A percentile compares a stretch with the other conserved stretches of the same genome.
phyloP scores from a whole-genome alignment of 2,329 filamentous ascomycete genomes.

The Macrophomina pseudophaseolina region DNA sequence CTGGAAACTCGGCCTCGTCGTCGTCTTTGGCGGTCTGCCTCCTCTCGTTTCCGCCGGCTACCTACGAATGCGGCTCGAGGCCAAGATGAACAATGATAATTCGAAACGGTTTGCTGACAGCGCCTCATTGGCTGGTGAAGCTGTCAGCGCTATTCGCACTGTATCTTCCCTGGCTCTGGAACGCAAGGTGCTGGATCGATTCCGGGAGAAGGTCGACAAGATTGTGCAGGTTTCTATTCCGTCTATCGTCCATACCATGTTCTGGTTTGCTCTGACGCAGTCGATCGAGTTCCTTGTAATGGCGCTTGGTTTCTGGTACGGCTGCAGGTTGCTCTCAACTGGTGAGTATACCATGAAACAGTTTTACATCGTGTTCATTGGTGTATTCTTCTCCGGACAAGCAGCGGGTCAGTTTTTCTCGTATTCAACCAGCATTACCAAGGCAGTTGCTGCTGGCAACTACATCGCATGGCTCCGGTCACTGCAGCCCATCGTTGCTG shows the following conservation, averaged over 20 bases:
- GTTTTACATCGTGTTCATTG: constrained; percentile 86
- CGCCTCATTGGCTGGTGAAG: constrained; percentile 85
- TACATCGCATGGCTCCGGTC: constrained; percentile 53
- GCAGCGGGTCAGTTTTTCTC: constrained; percentile 87
- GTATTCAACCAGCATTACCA: constrained; percentile 92
- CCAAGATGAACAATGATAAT: constrained; percentile 68
- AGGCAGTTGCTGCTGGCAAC: constrained; percentile 78
- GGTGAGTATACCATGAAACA: constrained; percentile 77
- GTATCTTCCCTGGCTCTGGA: constrained; percentile 88
- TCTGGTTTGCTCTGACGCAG: constrained; percentile 81
- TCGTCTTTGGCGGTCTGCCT: constrained; percentile 41
- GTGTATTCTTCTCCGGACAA: constrained; percentile 84
- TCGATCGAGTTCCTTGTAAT: constrained; percentile 76
- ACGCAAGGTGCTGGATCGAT: constrained; percentile 77
- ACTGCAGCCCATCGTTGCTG: constrained; percentile 44
- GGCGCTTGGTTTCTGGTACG: constrained; percentile 92
- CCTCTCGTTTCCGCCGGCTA: constrained; percentile 71
- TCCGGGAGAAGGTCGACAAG: constrained; percentile 62
- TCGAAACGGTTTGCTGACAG: constrained; percentile 74
- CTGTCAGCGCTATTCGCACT: constrained; percentile 86
- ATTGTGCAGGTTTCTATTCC: constrained; percentile 30
- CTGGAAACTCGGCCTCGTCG: constrained; percentile 76
- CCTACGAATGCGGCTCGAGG: constrained; percentile 82
- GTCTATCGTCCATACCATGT: constrained; percentile 68
- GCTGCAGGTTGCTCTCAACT: constrained; percentile 74